A percentile compares a stretch with the other conserved stretches of the same genome.
Evolutionary conservation across 352 stramenopile genomes (phyloP).

Genomic region (Globisporangium spinosum): DNA sequence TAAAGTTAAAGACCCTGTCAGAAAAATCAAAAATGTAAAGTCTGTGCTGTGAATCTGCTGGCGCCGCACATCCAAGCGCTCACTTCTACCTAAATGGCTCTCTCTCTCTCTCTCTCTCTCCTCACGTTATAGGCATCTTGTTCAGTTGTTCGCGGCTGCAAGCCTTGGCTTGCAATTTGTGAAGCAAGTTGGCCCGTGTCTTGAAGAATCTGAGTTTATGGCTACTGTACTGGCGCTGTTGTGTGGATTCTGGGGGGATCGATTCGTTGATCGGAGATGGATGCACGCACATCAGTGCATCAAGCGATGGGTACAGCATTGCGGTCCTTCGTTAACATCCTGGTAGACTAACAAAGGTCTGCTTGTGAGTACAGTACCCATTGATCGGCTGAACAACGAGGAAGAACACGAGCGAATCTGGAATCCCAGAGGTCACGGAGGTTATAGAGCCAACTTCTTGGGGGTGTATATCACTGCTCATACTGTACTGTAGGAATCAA

Average conservation of each 20-base stretch:
- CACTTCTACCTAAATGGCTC: not conserved
- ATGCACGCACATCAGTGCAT: not conserved
- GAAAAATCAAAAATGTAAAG: not conserved
- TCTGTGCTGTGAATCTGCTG: not conserved
- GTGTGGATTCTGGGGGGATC: not conserved
- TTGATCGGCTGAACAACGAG: not conserved
- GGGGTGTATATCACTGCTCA: too few species aligned
- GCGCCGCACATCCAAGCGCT: not conserved
- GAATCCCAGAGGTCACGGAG: not conserved
- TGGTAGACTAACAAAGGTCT: not conserved
- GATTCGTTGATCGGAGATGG: not conserved
- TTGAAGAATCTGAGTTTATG: not conserved
- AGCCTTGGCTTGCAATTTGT: not conserved
- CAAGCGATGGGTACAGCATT: not conserved
- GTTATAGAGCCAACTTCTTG: not conserved
- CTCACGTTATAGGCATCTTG: not conserved
- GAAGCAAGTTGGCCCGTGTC: not conserved
- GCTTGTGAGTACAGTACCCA: not conserved
- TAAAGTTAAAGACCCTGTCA: not conserved
- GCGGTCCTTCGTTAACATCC: not conserved
- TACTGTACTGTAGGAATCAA: not conserved
- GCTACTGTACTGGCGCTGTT: not conserved
- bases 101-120: not conserved
- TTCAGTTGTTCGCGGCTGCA: not conserved
- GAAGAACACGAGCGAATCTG: not conserved